Evolutionary conservation across 768 basidiomycete species (phyloP).

Genomic region (Lactarius akahatsu): DNA sequence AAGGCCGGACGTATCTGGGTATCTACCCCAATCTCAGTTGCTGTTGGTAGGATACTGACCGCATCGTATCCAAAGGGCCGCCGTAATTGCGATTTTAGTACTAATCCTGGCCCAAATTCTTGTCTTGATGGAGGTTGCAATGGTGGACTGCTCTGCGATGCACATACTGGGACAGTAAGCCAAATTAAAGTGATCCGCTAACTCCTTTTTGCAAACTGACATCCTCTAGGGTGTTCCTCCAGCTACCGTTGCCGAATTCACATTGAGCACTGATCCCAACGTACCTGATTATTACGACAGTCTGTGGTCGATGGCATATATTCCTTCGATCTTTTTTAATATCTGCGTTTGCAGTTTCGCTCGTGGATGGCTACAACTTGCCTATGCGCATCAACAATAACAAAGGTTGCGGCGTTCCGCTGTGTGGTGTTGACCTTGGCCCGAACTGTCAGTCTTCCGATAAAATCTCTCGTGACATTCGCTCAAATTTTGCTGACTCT

Average conservation of each 20-base stretch:
- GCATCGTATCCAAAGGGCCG: slow-evolving; percentile 34
- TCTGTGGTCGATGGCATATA: neutral
- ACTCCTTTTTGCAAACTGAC: neutral
- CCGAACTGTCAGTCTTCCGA: slow-evolving; percentile 33
- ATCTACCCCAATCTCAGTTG: neutral
- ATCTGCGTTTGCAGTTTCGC: slow-evolving; percentile 32
- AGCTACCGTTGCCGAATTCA: slow-evolving; percentile 41
- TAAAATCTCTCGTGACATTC: too few species aligned
- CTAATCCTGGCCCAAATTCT: slow-evolving; percentile 36
- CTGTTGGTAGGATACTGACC: neutral
- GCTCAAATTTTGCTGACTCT: neutral
- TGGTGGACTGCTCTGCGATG: slow-evolving; percentile 41
- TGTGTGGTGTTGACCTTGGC: slow-evolving; percentile 40
- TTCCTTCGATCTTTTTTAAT: neutral
- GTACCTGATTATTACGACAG: slow-evolving; percentile 38
- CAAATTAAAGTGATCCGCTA: neutral
- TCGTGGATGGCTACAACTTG: slow-evolving; percentile 38
- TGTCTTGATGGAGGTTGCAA: slow-evolving; percentile 44
- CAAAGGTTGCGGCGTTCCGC: slow-evolving; percentile 36
- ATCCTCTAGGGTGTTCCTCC: slow-evolving; percentile 37
- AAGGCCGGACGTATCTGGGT: slow-evolving; percentile 43
- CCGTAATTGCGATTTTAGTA: slow-evolving; percentile 41
- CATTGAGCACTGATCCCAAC: slow-evolving; percentile 32
- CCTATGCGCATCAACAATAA: slow-evolving; percentile 39
- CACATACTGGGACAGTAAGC: slow-evolving; percentile 39